phyloP scores from a whole-genome alignment of 768 basidiomycete species.

The Calocera cornea region DNA sequence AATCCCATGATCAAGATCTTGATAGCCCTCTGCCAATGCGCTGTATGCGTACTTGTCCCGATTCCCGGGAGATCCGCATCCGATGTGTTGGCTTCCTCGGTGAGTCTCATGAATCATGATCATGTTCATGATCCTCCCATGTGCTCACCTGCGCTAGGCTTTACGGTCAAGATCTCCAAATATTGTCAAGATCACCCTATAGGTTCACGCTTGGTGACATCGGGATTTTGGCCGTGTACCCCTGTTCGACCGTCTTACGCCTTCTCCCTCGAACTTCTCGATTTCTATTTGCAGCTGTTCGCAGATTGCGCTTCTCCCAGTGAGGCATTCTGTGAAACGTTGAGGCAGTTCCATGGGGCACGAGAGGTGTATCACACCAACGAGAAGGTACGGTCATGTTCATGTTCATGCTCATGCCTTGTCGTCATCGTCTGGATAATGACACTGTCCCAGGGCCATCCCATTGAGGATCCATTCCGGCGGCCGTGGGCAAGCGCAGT shows the following conservation, averaged over 20 bases:
- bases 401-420: neutral
- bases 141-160: neutral
- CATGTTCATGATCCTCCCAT: neutral
- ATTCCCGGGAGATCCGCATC: neutral
- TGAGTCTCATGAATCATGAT: neutral
- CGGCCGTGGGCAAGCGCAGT: neutral
- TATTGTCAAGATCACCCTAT: neutral
- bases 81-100: neutral
- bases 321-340: neutral
- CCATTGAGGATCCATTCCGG: neutral
- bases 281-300: neutral
- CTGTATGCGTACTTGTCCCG: neutral
- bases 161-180: neutral
- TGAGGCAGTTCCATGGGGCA: neutral
- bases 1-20: neutral
- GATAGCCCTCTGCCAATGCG: neutral
- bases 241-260: conserved; percentile 2
- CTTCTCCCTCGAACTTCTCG: neutral
- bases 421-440: neutral
- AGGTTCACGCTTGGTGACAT: neutral
- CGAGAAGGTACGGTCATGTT: conserved; percentile 3
- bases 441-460: neutral
- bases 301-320: neutral
- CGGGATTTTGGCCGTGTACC: conserved; percentile 1
- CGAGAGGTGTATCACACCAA: neutral